Conservation (phyloP, 768 basidiomycete species). For the Rhizopogon vulgaris region DNA sequence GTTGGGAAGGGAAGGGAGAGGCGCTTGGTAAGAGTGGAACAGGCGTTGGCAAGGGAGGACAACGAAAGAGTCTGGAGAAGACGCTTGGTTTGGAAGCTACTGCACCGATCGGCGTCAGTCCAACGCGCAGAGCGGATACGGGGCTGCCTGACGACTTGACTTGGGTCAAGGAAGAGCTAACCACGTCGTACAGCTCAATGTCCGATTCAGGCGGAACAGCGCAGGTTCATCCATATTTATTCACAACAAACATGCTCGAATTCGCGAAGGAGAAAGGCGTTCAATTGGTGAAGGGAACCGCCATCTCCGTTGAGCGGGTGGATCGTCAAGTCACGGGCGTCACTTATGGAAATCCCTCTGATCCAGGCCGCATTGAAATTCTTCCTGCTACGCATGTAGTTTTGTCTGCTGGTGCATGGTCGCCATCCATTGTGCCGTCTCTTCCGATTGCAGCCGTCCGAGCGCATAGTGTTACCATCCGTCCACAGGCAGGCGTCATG, state of each 20-base stretch:
- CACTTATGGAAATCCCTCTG: constrained; percentile 23
- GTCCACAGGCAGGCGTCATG: constrained; percentile 32
- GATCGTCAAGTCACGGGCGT: constrained; percentile 43
- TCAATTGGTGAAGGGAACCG: constrained; percentile 40
- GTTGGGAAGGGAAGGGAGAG: constrained; percentile 64
- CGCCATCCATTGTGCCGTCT: constrained; percentile 47
- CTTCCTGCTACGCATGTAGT: constrained; percentile 64
- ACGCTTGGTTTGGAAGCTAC: constrained; percentile 37
- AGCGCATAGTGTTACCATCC: constrained; percentile 69
- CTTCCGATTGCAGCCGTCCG: constrained; percentile 60
- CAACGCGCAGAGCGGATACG: constrained; percentile 22
- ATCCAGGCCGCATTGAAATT: constrained; percentile 21
- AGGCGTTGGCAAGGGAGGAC: constrained; percentile 24
- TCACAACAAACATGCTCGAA: constrained; percentile 67
- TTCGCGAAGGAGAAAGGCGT: constrained; percentile 54
- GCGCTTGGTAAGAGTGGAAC: constrained; percentile 12
- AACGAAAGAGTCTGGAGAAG: constrained; percentile 49
- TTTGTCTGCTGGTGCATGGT: constrained; percentile 86
- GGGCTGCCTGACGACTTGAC: constrained; percentile 45
- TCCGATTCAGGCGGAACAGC: constrained; percentile 47
- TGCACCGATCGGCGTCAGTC: constrained; percentile 2
- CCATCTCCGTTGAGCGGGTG: constrained; percentile 38
- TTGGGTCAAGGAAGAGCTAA: constrained; percentile 54
- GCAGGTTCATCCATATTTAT: constrained; percentile 72
- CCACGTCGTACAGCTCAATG: constrained; percentile 58